Evolutionary conservation across 441 rosid genomes (phyloP).

Genomic region (Rhodomyrtus psidioides): DNA sequence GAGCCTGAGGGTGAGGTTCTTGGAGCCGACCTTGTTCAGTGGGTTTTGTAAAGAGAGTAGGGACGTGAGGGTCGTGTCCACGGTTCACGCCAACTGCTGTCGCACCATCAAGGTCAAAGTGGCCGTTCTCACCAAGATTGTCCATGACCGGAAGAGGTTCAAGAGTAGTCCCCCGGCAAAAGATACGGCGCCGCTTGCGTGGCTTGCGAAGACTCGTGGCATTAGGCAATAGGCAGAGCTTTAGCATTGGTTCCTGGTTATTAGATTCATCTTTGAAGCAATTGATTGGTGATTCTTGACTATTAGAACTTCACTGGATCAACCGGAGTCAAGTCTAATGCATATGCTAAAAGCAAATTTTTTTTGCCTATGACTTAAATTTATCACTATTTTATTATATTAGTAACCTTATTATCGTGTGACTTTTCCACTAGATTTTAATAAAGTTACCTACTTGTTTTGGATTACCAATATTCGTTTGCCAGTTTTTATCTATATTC

Average conservation of each 20-base stretch:
- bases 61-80: conserved; percentile 14
- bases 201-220: conserved; percentile 17
- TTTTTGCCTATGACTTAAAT: not conserved
- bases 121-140: conserved; percentile 16
- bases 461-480: too few relatives aligned
- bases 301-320: not conserved
- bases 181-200: not conserved
- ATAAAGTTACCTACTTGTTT: too few relatives aligned
- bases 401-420: not conserved
- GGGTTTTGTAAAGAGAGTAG: too few relatives aligned
- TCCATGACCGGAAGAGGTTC: conserved; percentile 27
- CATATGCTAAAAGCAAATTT: not conserved
- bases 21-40: too few relatives aligned
- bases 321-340: not conserved
- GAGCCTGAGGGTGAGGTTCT: too few relatives aligned
- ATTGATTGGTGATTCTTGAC: too few relatives aligned
- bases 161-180: not conserved
- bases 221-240: not conserved
- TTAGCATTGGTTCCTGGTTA: not conserved
- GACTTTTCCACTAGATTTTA: too few relatives aligned
- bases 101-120: conserved; percentile 32
- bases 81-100: conserved; percentile 41
- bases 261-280: too few relatives aligned
- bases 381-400: not conserved
- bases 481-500: too few relatives aligned